Base-by-base conservation (phyloP, 2,329 filamentous ascomycete genomes). In the Clathrospora elynae region DNA sequence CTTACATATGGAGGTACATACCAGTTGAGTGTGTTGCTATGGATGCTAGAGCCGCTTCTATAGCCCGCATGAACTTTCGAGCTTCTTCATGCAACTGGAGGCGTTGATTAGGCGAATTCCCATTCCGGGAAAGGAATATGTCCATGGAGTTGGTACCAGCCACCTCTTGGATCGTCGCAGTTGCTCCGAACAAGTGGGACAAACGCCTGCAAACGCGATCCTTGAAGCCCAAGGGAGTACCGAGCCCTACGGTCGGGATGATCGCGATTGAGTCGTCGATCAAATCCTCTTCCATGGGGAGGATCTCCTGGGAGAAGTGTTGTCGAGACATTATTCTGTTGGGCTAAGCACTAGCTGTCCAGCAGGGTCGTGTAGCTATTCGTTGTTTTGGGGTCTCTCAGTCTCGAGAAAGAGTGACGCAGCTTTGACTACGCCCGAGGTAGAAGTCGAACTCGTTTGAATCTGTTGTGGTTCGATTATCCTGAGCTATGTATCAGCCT, bases 31-130 rank as follows among this genome's bases (percentile, higher is more conserved):
- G n/a, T 23, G 20, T 6, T 23, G 16, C 20, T 18, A 39, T 31
- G 11, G 13, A 6, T n/a, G 12, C 16, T n/a, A 39, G 10, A 2
- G 9, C 29, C 1, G 17, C 20, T 35, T 42, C 22, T 17, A 41
- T 11, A 16, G 9, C 23, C 14, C 11, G 9, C 2, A 48, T 4
- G 9, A 47, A 34, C 10, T 30, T n/a, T 0, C 23, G 14, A 2
- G 42, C 16, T 25, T 42, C 24, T 5, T 33, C 13, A 10, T 47
- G 29, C 0, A 38, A 28, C 14, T 34, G 24, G 16, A 35, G 11
- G 6, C 20, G 23, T 4, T 16, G 12, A n/a, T 22, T 28, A 5
- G 12, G 5, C 2, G 26, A 28, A 2, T 5, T 8, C 13, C 6
- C 6, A 2, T n/a, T 19, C 10, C 34, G 29, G 2, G 29, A 28